Evolutionary conservation across 164 flowering plant species (phyloP).

Genomic region (Warburgia ugandensis): DNA sequence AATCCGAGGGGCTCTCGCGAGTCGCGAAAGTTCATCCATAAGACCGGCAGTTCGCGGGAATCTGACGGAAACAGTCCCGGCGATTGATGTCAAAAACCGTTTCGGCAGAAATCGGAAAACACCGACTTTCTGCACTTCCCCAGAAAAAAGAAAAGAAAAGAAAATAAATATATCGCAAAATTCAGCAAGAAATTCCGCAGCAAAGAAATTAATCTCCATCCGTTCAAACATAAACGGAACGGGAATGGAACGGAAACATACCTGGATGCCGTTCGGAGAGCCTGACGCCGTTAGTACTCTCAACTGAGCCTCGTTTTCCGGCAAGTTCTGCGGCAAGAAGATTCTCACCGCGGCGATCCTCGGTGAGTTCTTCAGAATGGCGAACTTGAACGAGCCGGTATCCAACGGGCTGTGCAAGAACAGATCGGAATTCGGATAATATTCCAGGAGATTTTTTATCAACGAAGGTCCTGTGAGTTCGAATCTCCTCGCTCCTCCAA

Average conservation of each 20-base stretch:
- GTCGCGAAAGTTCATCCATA: too few species aligned
- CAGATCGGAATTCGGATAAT: slow-evolving; percentile 57
- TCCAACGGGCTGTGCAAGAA: slow-evolving; percentile 74
- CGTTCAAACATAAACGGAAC: too few species aligned
- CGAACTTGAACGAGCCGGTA: slow-evolving; percentile 53
- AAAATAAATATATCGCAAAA: too few species aligned
- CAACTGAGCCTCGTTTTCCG: slow-evolving; percentile 44
- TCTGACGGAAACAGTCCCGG: too few species aligned
- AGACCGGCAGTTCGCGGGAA: too few species aligned
- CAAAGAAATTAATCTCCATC: too few species aligned
- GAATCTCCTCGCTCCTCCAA: slow-evolving; percentile 92
- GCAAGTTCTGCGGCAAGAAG: slow-evolving; percentile 40
- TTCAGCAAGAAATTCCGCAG: too few species aligned
- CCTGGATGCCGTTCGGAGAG: slow-evolving; percentile 96
- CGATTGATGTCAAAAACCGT: too few species aligned
- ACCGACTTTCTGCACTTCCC: too few species aligned
- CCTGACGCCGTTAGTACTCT: slow-evolving; percentile 59
- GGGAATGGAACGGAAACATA: slow-evolving; percentile 9
- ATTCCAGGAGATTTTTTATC: slow-evolving; percentile 42
- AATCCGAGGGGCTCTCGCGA: too few species aligned
- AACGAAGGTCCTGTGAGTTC: slow-evolving; percentile 95
- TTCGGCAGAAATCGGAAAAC: too few species aligned
- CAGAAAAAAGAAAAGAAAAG: too few species aligned
- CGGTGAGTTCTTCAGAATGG: slow-evolving; percentile 44
- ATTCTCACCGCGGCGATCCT: slow-evolving; percentile 52